phyloP scores from a whole-genome alignment of 345 rosid genomes.

The Eucalyptus regnans region DNA sequence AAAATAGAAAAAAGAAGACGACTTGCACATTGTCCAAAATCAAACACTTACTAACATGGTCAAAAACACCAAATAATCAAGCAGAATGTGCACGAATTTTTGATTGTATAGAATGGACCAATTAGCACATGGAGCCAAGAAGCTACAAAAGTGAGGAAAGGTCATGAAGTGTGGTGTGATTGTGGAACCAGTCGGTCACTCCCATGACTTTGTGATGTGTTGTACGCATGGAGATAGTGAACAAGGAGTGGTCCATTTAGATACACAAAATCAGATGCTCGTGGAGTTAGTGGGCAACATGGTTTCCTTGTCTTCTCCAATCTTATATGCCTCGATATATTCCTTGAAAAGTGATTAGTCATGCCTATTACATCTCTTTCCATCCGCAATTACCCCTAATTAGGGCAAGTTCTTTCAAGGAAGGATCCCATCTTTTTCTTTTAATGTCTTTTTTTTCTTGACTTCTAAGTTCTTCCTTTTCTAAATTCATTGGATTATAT shows the following conservation, averaged over 20 bases:
- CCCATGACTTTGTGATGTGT: neutral
- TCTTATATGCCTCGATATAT: neutral
- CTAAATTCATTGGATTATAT: neutral
- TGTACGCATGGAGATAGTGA: neutral
- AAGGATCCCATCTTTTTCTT: neutral
- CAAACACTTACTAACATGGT: neutral
- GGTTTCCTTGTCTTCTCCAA: constrained; percentile 15
- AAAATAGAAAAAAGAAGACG: neutral
- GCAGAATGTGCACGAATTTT: neutral
- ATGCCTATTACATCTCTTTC: neutral
- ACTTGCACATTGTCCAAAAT: neutral
- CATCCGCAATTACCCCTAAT: neutral
- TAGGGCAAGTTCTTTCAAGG: neutral
- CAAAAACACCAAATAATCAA: neutral
- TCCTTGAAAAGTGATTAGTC: neutral
- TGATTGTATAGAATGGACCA: constrained; percentile 3
- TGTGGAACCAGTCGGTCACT: neutral
- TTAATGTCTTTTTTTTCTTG: neutral
- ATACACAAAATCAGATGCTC: neutral
- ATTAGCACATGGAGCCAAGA: neutral
- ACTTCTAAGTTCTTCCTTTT: neutral
- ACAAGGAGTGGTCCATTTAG: constrained; percentile 2
- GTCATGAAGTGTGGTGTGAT: neutral
- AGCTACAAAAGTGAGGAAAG: neutral
- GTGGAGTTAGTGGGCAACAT: neutral